Conservation (phyloP, 2,329 filamentous ascomycete species). For the Colletotrichum melonis region DNA sequence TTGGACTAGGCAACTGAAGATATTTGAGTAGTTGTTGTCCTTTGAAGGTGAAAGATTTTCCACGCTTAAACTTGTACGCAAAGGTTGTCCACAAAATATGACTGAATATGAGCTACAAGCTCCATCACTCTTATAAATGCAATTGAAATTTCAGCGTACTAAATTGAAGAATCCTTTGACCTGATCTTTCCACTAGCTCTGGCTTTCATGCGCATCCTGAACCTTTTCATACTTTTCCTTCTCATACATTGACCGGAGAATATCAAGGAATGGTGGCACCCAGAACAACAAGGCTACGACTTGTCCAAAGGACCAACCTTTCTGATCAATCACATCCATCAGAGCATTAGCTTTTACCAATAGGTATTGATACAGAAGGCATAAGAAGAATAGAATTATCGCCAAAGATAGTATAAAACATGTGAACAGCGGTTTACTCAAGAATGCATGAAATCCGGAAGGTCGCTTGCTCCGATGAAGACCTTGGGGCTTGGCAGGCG, state of each 20-base stretch:
- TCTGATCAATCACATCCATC: not conserved
- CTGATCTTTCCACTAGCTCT: not conserved
- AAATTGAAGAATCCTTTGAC: too few relatives aligned
- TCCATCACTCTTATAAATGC: too few relatives aligned
- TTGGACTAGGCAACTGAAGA: not conserved
- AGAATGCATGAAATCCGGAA: not conserved
- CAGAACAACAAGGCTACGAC: conserved; percentile 1
- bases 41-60: too few relatives aligned
- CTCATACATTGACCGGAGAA: not conserved
- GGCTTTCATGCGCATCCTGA: not conserved
- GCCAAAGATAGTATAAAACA: not conserved
- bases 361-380: not conserved
- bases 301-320: conserved; percentile 6
- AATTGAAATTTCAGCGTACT: too few relatives aligned
- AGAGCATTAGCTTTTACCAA: not conserved
- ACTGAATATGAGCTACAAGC: too few relatives aligned
- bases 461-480: not conserved
- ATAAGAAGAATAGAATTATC: not conserved
- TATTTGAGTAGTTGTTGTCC: too few relatives aligned
- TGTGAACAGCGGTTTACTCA: not conserved
- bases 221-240: not conserved
- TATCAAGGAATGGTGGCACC: not conserved
- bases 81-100: too few relatives aligned
- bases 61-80: too few relatives aligned
- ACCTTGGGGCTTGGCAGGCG: not conserved